phyloP scores from a whole-genome alignment of 192 early-diverging fungal species.

The Rhizophagus sp. region DNA sequence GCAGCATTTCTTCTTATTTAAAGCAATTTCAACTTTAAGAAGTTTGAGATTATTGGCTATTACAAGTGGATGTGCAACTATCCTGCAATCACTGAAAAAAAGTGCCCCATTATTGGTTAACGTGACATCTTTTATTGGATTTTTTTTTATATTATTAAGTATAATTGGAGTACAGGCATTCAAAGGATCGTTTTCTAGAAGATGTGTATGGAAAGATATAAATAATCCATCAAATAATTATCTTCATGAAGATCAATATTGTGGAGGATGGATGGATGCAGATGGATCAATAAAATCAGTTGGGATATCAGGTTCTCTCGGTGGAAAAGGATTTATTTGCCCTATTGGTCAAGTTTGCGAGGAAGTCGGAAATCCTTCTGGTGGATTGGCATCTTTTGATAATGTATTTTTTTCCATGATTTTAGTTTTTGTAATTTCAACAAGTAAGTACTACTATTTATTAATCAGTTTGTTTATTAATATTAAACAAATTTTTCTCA shows the following conservation, averaged over 20 bases:
- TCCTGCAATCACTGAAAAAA: slow-evolving; percentile 59
- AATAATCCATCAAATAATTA: neutral
- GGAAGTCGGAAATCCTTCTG: slow-evolving; percentile 44
- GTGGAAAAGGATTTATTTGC: slow-evolving; percentile 58
- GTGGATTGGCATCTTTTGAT: slow-evolving; percentile 52
- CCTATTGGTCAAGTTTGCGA: slow-evolving; percentile 45
- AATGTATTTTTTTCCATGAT: slow-evolving; percentile 55
- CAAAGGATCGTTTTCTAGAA: slow-evolving; percentile 56
- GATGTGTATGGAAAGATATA: slow-evolving; percentile 49
- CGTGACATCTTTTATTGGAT: slow-evolving; percentile 57
- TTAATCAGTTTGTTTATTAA: neutral
- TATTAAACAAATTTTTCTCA: neutral
- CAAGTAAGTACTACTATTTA: slow-evolving; percentile 39
- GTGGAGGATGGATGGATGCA: slow-evolving; percentile 37
- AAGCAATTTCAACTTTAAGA: slow-evolving; percentile 52
- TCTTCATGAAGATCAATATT: slow-evolving; percentile 29
- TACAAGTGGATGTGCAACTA: slow-evolving; percentile 54
- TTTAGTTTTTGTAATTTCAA: slow-evolving; percentile 55
- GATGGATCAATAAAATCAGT: slow-evolving; percentile 1
- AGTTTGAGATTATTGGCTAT: slow-evolving; percentile 55
- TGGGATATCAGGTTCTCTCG: slow-evolving; percentile 8
- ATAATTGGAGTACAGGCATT: slow-evolving; percentile 63
- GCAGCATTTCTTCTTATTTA: slow-evolving; percentile 49
- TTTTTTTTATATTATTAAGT: slow-evolving; percentile 63
- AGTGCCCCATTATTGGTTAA: slow-evolving; percentile 57